Conservation (phyloP, 345 rosid genomes). For the Heritiera fomes region DNA sequence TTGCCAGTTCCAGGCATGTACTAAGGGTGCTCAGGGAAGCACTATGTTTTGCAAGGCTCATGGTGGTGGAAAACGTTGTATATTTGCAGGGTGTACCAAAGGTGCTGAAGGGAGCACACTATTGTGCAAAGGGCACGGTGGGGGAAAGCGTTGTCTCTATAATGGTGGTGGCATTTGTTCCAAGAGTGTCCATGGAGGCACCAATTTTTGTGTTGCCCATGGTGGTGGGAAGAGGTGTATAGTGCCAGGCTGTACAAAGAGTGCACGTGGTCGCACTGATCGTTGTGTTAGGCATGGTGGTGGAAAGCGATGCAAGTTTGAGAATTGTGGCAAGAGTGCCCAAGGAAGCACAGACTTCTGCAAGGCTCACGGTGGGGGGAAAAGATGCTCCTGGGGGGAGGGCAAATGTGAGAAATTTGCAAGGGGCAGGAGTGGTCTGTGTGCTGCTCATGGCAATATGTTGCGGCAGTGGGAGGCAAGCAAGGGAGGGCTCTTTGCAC, state of each 20-base stretch:
- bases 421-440: slow-evolving; percentile 86
- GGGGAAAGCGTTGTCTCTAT: slow-evolving; percentile 84
- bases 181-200: slow-evolving; percentile 92
- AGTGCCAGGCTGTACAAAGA: slow-evolving; percentile 79
- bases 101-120: slow-evolving; percentile 98
- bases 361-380: slow-evolving; percentile 95
- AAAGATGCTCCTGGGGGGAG: slow-evolving; percentile 77
- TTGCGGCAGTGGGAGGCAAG: slow-evolving; percentile 44
- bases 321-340: slow-evolving; percentile 84
- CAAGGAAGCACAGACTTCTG: slow-evolving; percentile 95
- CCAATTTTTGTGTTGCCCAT: slow-evolving; percentile 91
- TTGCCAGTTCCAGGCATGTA: slow-evolving; percentile 60
- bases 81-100: slow-evolving; percentile 81
- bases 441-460: slow-evolving; percentile 86
- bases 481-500: slow-evolving; percentile 58
- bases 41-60: slow-evolving; percentile 91
- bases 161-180: slow-evolving; percentile 96
- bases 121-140: slow-evolving; percentile 92
- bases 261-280: slow-evolving; percentile 90
- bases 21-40: slow-evolving; percentile 91
- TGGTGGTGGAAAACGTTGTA: slow-evolving; percentile 91
- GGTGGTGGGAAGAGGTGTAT: slow-evolving; percentile 94
- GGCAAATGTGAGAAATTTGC: slow-evolving; percentile 91
- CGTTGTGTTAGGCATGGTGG: slow-evolving; percentile 90
- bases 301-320: slow-evolving; percentile 73